Conservation (phyloP, 1,139 yeast genomes). For the Geotrichum restrictum region DNA sequence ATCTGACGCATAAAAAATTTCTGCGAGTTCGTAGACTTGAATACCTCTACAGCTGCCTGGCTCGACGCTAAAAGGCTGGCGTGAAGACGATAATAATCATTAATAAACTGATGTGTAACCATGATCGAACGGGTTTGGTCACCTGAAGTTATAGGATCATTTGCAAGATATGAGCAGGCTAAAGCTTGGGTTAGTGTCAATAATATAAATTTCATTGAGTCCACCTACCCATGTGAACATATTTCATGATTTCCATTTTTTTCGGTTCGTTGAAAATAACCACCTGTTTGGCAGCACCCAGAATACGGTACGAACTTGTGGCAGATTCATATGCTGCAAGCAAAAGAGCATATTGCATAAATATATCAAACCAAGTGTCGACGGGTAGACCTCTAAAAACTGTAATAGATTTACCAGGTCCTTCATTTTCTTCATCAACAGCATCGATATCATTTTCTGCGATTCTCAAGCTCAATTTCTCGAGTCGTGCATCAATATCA, state of each 20-base stretch:
- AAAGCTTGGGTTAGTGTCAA: not conserved
- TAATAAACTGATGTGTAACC: constrained; percentile 69
- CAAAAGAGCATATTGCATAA: constrained; percentile 64
- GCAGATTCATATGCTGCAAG: constrained; percentile 60
- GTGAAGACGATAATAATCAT: constrained; percentile 63
- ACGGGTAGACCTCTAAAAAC: constrained; percentile 73
- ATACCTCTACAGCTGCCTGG: constrained; percentile 51
- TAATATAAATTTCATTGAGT: not conserved
- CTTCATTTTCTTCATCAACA: constrained; percentile 40
- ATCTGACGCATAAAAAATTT: constrained; percentile 84
- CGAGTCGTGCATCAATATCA: constrained; percentile 68
- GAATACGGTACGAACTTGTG: constrained; percentile 64
- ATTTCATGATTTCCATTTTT: constrained; percentile 54
- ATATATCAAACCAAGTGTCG: constrained; percentile 79
- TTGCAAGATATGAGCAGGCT: constrained; percentile 56
- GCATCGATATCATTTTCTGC: constrained; percentile 38
- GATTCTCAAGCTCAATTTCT: constrained; percentile 44
- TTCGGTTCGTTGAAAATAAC: constrained; percentile 57
- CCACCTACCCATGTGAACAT: constrained; percentile 48
- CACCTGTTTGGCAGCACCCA: constrained; percentile 70
- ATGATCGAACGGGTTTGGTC: constrained; percentile 60
- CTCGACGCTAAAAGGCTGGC: constrained; percentile 67
- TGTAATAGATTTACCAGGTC: constrained; percentile 50
- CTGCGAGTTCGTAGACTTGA: constrained; percentile 78
- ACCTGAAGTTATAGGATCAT: constrained; percentile 52